phyloP scores from a whole-genome alignment of 306 rosid genomes.

The Glycyrrhiza uralensis region DNA sequence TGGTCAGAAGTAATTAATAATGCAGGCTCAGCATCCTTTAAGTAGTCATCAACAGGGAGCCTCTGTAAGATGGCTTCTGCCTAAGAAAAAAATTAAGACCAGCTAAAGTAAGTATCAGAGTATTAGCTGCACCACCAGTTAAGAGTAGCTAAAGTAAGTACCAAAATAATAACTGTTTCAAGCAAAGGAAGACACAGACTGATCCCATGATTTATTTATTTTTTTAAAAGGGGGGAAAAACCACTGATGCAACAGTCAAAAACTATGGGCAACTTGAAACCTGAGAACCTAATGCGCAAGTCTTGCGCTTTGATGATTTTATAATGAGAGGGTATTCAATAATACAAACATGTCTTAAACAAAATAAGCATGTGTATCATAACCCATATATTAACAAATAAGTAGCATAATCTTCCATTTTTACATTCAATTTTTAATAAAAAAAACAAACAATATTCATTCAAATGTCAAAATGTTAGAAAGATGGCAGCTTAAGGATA shows the following conservation, averaged over 20 bases:
- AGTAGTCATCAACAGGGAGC: constrained; percentile 67
- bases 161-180: constrained; percentile 7
- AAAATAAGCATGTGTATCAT: not conserved
- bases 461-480: not conserved
- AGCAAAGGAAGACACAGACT: not conserved
- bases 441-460: not conserved
- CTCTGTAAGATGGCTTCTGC: constrained; percentile 80
- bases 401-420: not conserved
- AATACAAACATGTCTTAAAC: not conserved
- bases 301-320: not conserved
- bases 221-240: not conserved
- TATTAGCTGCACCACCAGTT: constrained; percentile 22
- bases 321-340: not conserved
- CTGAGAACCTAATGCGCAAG: not conserved
- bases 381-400: constrained; percentile 14
- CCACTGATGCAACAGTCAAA: not conserved
- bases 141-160: not conserved
- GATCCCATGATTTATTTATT: not conserved
- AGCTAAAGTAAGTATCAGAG: constrained; percentile 36
- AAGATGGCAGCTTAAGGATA: not conserved
- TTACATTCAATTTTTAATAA: not conserved
- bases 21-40: constrained; percentile 67
- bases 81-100: constrained; percentile 63
- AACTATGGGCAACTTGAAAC: constrained; percentile 3
- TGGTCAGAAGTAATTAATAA: constrained; percentile 89